Evolutionary conservation across 176 grass and related monocot genomes (phyloP), one percentile per base, ranked within the genome.

Genomic region (Puccinellia tenuiflora): DNA sequence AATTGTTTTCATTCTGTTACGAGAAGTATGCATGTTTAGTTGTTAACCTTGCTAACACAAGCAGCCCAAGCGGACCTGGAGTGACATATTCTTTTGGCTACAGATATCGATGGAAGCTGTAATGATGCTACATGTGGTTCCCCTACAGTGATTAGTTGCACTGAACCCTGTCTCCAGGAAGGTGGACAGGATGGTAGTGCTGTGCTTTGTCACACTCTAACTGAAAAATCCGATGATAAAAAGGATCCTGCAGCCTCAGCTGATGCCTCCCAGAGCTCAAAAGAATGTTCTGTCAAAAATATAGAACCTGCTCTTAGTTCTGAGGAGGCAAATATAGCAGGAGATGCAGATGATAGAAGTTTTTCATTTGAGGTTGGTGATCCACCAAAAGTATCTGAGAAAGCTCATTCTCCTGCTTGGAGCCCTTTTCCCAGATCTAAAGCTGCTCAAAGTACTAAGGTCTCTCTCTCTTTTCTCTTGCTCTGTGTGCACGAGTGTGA

Each of bases 361-460:
- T 99, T 99, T 79, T 92, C 93, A 9, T 99, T 99, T 83, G 88
- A 94, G 82, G 91, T 96, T 37, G 89, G 83, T 77, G 65, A 76
- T 75, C 28, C 55, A 48, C 85, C 74, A 54, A 90, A 92, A 85
- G 42, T 85, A 72, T 76, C 88, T 81, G 83, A 88, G 54, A 94
- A 91, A 76, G 91, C 76, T 62, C 89, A 83, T 61, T 63, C 67
- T 62, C 75, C 91, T 83, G 81, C 79, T 25, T 96, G 88, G 89
- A 89, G 79, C 63, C 93, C 89, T 35, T 86, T 91, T 26, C 69
- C 80, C 15, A 84, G 42, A 79, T 81, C 82, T 45, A 80, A 77
- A 76, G 65, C 78, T 67, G 56, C 77, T 56, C 85, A 87, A 75
- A 93, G 29, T 68, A 63, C 87, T 5, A 55, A 83, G 96, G 96